A percentile compares a stretch with the other conserved stretches of the same genome.
Conservation (phyloP, 139 green algal species). For the Micractinium conductrix region DNA sequence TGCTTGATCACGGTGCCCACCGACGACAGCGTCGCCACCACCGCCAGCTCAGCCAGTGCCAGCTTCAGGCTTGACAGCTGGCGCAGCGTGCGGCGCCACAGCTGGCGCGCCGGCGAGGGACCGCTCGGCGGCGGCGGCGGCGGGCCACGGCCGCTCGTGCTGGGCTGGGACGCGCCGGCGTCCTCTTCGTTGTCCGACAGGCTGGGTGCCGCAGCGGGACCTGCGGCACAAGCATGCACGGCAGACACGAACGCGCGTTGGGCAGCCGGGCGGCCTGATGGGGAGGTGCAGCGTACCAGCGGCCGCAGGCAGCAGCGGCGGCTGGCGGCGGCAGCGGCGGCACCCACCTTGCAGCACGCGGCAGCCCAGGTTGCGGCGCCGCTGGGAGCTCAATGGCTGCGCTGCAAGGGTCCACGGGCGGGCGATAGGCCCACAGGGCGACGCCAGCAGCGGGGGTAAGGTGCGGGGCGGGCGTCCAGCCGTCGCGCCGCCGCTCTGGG, state of each 20-base stretch:
- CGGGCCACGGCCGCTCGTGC: neutral
- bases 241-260: neutral
- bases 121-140: constrained; percentile 2
- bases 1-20: constrained; percentile 95
- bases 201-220: constrained; percentile 6
- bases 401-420: neutral
- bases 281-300: neutral
- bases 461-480: no score
- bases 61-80: constrained; percentile 87
- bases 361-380: neutral
- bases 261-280: neutral
- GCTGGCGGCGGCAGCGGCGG: neutral
- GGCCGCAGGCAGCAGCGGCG: neutral
- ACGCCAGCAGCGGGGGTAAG: neutral
- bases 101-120: constrained; percentile 6
- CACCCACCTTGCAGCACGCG: neutral
- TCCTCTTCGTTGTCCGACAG: neutral
- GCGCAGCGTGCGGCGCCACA: constrained; percentile 46
- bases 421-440: neutral
- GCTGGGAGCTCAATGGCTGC: no score
- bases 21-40: constrained; percentile 83
- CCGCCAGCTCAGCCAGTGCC: constrained; percentile 87
- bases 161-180: no score
- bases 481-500: no score
- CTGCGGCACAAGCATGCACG: constrained; percentile 15